Evolutionary conservation across 345 rosid genomes (phyloP), one percentile per base, ranked within the genome.

Genomic region (Psidium guajava): DNA sequence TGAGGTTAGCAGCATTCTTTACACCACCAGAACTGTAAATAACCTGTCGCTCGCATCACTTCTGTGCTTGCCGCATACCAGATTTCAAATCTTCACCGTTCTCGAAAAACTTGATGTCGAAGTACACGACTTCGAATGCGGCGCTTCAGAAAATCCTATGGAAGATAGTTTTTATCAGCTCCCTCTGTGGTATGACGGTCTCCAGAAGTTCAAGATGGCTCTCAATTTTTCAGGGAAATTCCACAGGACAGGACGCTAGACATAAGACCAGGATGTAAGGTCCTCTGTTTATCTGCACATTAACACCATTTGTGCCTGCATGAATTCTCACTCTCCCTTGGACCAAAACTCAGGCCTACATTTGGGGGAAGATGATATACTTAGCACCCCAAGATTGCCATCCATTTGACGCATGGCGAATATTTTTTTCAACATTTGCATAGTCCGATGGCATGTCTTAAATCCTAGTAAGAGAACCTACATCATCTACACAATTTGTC

Each of bases 1-100:
- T 0, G 6, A 36, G 9, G 13, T 36, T 2, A 18, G 1, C 25
- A 69, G 3, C 47, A 36, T 69, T 36, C 42, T 69, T 18, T 0
- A 36, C 25, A 0, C 18, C 25, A 69, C 20, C 75, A 64, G 44
- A 64, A 64, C 75, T 6, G 75, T 32, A 16, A 18, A 36, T 69
- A 0, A 69, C 47, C 47, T 14, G 77, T 69, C 5, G 24, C 42
- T 36, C 24, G 11, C 77, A 9, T 69, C 20, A 9, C 47, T 6
- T 69, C 25, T 36, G 8, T 36, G 80, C 47, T 69, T 69, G 47
- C 10, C 6, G 80, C 80, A 2, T 36, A 36, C 44, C 24, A 69
- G 80, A 69, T 69, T 36, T 69, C 11, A 69, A 69, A 69, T 36
- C 80, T 69, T 36, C 25, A 16, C 18, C 24, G 47, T 32, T 69